phyloP scores from a whole-genome alignment of 192 early-diverging fungal genomes.

The Rhizophagus sp. region DNA sequence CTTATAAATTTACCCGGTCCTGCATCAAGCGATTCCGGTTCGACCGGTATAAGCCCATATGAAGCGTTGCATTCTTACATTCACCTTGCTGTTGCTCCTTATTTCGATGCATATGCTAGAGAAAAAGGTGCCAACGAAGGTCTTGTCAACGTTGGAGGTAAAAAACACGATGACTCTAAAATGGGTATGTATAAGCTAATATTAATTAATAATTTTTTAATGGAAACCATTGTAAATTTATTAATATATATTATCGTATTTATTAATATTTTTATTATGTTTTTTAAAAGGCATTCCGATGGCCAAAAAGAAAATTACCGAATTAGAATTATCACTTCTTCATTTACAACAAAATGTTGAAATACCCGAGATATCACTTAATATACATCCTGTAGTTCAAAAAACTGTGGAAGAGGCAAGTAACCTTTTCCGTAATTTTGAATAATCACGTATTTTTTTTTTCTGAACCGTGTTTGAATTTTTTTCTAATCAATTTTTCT shows the following conservation, averaged over 20 bases:
- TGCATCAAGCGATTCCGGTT: slow-evolving; percentile 48
- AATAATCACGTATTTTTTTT: neutral
- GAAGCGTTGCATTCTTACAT: slow-evolving; percentile 90
- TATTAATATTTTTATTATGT: neutral
- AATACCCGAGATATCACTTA: slow-evolving; percentile 90
- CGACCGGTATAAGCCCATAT: slow-evolving; percentile 63
- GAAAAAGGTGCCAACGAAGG: slow-evolving; percentile 63
- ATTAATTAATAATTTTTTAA: neutral
- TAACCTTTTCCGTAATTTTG: neutral
- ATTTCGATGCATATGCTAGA: slow-evolving; percentile 92
- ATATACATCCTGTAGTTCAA: slow-evolving; percentile 83
- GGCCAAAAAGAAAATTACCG: slow-evolving; percentile 98
- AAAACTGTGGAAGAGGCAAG: slow-evolving; percentile 58
- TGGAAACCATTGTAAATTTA: neutral
- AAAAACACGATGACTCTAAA: slow-evolving; percentile 70
- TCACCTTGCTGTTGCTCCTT: slow-evolving; percentile 91
- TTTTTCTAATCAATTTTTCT: neutral
- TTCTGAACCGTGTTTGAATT: neutral
- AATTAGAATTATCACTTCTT: slow-evolving; percentile 92
- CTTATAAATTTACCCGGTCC: slow-evolving; percentile 89
- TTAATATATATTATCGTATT: neutral
- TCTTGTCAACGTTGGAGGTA: slow-evolving; percentile 36
- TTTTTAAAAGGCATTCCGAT: slow-evolving; percentile 73
- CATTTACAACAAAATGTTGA: slow-evolving; percentile 98
- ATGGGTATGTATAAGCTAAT: slow-evolving; percentile 52